Conservation (phyloP, 2,329 filamentous ascomycete genomes). For the Fusarium temperatum region DNA sequence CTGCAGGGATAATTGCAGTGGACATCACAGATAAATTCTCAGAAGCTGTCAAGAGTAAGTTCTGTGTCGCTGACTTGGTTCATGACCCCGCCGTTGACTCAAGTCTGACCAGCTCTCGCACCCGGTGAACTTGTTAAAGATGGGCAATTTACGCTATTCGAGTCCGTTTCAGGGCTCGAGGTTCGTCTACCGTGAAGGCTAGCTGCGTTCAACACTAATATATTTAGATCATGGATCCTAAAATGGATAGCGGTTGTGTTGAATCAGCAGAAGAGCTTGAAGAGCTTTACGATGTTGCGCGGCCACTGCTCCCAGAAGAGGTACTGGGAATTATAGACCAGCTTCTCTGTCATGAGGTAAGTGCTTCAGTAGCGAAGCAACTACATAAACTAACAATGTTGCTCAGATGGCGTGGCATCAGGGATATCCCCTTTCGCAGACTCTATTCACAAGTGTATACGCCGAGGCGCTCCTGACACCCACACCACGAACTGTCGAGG, state of each 20-base stretch:
- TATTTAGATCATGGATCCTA: conserved; percentile 94
- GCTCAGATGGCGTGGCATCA: conserved; percentile 91
- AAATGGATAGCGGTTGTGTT: conserved; percentile 96
- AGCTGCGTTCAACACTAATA: not conserved
- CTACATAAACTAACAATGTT: conserved; percentile 5
- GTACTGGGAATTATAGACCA: conserved; percentile 95
- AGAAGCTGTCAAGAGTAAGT: conserved; percentile 62
- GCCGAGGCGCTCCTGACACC: conserved; percentile 84
- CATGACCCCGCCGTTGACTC: conserved; percentile 36
- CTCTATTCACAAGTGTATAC: conserved; percentile 91
- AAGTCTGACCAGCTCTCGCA: conserved; percentile 66
- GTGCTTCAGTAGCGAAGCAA: conserved; percentile 11
- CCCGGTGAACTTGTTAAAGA: conserved; percentile 92
- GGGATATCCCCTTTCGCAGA: conserved; percentile 95
- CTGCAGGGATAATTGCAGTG: conserved; percentile 61
- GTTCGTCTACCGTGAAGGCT: conserved; percentile 47
- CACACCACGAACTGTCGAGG: conserved; percentile 67
- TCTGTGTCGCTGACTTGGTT: not conserved
- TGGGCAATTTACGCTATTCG: conserved; percentile 92
- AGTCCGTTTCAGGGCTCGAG: conserved; percentile 89
- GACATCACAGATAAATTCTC: conserved; percentile 68
- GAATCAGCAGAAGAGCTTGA: conserved; percentile 82
- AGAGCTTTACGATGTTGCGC: conserved; percentile 79
- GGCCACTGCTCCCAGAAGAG: conserved; percentile 76
- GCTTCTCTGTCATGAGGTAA: conserved; percentile 85